Evolutionary conservation across 2,329 filamentous ascomycete genomes (phyloP).

Genomic region (Hortaea sp.): DNA sequence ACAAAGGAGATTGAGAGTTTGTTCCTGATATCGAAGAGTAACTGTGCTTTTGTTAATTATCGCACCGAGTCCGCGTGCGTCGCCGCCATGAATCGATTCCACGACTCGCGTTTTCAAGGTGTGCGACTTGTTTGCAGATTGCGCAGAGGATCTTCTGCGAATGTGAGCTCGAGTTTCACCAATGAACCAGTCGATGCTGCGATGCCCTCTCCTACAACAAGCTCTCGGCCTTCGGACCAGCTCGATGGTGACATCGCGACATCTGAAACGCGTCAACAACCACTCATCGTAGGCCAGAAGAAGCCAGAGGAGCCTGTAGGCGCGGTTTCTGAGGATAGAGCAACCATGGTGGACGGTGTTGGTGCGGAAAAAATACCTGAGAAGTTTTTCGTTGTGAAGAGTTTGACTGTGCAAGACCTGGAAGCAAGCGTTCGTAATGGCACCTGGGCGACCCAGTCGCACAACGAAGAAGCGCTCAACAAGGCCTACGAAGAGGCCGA

Average conservation of each 20-base stretch:
- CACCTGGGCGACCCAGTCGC: slow-evolving; percentile 88
- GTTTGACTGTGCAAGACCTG: slow-evolving; percentile 79
- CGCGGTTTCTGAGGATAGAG: not conserved
- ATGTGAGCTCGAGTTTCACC: slow-evolving; percentile 2
- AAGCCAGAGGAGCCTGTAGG: not conserved
- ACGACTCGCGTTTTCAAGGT: slow-evolving; percentile 82
- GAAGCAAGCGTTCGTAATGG: slow-evolving; percentile 79
- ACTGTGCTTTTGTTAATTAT: slow-evolving; percentile 95
- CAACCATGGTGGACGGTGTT: not conserved
- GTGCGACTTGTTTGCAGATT: slow-evolving; percentile 78
- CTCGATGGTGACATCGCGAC: not conserved
- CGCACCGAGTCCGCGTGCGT: slow-evolving; percentile 67
- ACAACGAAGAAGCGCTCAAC: slow-evolving; percentile 81
- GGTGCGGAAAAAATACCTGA: slow-evolving; percentile 43
- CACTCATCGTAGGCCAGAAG: slow-evolving; percentile 2
- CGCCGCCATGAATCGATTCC: slow-evolving; percentile 70
- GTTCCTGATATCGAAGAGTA: slow-evolving; percentile 92
- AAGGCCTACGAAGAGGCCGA: slow-evolving; percentile 71
- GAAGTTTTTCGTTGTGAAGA: slow-evolving; percentile 88
- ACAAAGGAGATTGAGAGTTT: slow-evolving; percentile 70
- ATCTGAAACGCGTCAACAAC: not conserved
- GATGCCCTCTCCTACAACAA: not conserved
- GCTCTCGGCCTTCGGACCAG: not conserved
- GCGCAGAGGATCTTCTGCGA: slow-evolving; percentile 38
- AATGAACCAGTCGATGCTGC: not conserved